These are phyloP conservation scores for Gloeostereum incarnatum DNA, from an alignment of 768 basidiomycete species.

Conservation along the genomic window DNA sequence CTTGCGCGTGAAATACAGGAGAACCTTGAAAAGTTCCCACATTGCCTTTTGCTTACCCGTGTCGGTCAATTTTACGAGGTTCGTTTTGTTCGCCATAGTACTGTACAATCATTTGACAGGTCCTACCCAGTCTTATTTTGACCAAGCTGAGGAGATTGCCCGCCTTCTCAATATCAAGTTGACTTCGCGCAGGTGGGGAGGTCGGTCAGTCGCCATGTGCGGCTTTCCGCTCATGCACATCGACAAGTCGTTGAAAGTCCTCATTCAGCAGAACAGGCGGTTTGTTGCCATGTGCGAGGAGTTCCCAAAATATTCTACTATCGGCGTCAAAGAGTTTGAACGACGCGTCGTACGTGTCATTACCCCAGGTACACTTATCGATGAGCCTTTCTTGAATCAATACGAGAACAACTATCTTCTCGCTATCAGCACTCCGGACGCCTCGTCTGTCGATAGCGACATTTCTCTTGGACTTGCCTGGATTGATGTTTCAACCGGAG, in stretches of 20 bases:
- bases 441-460: conserved; percentile 1
- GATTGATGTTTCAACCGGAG: conserved; percentile 93
- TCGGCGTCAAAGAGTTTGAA: conserved; percentile 56
- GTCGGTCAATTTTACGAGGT: conserved; percentile 98
- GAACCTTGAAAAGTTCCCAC: conserved; percentile 71
- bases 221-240: conserved; percentile 85
- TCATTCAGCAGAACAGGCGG: conserved; percentile 75
- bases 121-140: conserved; percentile 78
- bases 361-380: conserved; percentile 91
- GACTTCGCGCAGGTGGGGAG: conserved; percentile 68
- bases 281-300: conserved; percentile 96
- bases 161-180: conserved; percentile 76
- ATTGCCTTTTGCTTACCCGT: conserved; percentile 83
- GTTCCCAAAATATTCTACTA: conserved; percentile 42
- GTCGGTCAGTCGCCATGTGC: conserved; percentile 67
- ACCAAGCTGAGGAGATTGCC: conserved; percentile 77
- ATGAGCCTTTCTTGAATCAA: conserved; percentile 80
- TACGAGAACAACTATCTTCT: conserved; percentile 89
- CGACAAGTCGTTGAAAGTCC: conserved; percentile 76
- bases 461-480: conserved; percentile 68
- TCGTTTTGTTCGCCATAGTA: conserved; percentile 8
- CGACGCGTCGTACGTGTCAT: conserved; percentile 80
- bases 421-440: conserved; percentile 31
- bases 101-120: conserved; percentile 5
- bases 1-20: conserved; percentile 63